Evolutionary conservation across 371 early-diverging fungal species (phyloP).

Genomic region (Gilbertella persicaria): DNA sequence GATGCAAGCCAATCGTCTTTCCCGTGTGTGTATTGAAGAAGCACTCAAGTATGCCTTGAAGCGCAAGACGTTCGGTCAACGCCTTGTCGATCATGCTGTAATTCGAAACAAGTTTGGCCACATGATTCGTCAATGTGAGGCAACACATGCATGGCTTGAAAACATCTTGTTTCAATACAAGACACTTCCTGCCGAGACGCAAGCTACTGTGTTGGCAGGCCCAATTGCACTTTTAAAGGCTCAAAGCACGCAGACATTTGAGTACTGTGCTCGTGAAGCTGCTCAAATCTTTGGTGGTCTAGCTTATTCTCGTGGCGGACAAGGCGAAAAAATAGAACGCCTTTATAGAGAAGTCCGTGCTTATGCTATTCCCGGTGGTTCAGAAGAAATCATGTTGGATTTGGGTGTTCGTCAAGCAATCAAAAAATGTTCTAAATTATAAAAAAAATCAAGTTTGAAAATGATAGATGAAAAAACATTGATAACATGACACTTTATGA

Average conservation of each 20-base stretch:
- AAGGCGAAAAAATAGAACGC: slow-evolving; percentile 87
- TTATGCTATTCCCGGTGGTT: slow-evolving; percentile 90
- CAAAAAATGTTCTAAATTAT: no score
- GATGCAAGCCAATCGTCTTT: slow-evolving; percentile 84
- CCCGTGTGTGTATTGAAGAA: slow-evolving; percentile 89
- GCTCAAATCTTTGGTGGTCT: slow-evolving; percentile 92
- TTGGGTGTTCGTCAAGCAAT: slow-evolving; percentile 79
- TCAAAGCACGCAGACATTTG: slow-evolving; percentile 83
- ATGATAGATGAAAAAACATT: no score
- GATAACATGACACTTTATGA: no score
- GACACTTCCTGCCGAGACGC: slow-evolving; percentile 66
- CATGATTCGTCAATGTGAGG: slow-evolving; percentile 87
- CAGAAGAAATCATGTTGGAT: slow-evolving; percentile 83
- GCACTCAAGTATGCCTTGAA: slow-evolving; percentile 83
- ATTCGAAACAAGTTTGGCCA: slow-evolving; percentile 69
- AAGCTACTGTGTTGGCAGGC: slow-evolving; percentile 78
- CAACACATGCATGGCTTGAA: slow-evolving; percentile 88
- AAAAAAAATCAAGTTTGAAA: no score
- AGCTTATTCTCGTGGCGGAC: slow-evolving; percentile 80
- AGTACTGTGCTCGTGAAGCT: slow-evolving; percentile 88
- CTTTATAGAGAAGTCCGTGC: slow-evolving; percentile 87
- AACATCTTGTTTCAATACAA: slow-evolving; percentile 65
- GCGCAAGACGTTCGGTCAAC: slow-evolving; percentile 85
- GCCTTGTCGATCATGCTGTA: slow-evolving; percentile 75
- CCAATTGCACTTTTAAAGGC: slow-evolving; percentile 89